Conservation (phyloP, 345 rosid genomes). For the Hibiscus syriacus region DNA sequence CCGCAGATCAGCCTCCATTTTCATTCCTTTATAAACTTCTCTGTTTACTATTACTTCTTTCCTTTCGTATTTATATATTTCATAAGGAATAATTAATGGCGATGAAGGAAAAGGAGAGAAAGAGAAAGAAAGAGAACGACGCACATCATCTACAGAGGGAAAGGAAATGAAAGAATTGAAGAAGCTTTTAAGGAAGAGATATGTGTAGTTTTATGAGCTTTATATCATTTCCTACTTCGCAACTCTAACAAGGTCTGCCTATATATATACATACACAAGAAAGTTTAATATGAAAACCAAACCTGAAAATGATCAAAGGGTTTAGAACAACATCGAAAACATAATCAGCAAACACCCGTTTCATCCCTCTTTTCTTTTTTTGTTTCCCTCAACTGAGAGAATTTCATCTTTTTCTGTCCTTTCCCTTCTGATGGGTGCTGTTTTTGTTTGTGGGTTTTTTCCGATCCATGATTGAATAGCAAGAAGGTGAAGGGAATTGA, state of each 20-base stretch:
- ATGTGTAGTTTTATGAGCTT: constrained; percentile 43
- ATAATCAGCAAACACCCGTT: too few relatives aligned
- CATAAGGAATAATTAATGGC: background rate
- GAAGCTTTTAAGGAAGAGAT: constrained; percentile 44
- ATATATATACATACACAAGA: background rate
- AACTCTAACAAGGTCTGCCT: constrained; percentile 37
- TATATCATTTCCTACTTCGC: constrained; percentile 41
- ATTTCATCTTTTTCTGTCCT: background rate
- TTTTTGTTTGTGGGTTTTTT: constrained; percentile 17
- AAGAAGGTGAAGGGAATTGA: background rate
- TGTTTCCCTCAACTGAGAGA: constrained; percentile 1
- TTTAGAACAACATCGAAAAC: too few relatives aligned
- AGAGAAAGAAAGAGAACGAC: constrained; percentile 35
- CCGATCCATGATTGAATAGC: constrained; percentile 21
- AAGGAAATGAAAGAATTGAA: constrained; percentile 16
- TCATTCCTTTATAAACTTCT: background rate
- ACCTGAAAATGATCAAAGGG: constrained; percentile 21
- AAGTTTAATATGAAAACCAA: constrained; percentile 7
- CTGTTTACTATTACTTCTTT: background rate
- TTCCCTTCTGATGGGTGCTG: constrained; percentile 9
- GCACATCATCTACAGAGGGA: constrained; percentile 10
- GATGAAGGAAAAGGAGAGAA: constrained; percentile 31
- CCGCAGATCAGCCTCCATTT: constrained; percentile 19
- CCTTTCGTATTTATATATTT: background rate
- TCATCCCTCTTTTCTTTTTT: background rate